phyloP scores from a whole-genome alignment of 352 stramenopile genomes.

The Phytophthora meadii region DNA sequence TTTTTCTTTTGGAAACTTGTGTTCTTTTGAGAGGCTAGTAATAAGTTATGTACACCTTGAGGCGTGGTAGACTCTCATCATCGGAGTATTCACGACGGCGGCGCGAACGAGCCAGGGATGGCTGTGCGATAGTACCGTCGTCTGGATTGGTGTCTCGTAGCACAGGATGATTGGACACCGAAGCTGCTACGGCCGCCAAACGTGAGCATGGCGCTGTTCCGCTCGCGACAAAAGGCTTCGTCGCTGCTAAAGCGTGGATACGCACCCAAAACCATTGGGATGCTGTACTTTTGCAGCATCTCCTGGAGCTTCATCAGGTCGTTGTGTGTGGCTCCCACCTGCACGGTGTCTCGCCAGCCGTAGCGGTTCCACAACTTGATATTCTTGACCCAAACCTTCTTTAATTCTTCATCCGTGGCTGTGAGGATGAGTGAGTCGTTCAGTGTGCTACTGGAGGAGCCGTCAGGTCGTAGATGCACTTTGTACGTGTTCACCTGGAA shows the following conservation, averaged over 20 bases:
- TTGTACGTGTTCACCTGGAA: slow-evolving; percentile 81
- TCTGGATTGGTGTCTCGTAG: slow-evolving; percentile 36
- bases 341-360: slow-evolving; percentile 64
- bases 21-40: slow-evolving; percentile 18
- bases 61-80: slow-evolving; percentile 10
- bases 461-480: slow-evolving; percentile 34
- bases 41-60: slow-evolving; percentile 44
- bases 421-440: slow-evolving; percentile 64
- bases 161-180: slow-evolving; percentile 19
- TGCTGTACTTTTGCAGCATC: slow-evolving; percentile 26
- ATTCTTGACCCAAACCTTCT: slow-evolving; percentile 72
- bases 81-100: slow-evolving; percentile 32
- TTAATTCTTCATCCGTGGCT: slow-evolving; percentile 47
- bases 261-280: not conserved
- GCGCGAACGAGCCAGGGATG: slow-evolving; percentile 32
- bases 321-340: slow-evolving; percentile 45
- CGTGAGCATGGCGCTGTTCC: slow-evolving; percentile 34
- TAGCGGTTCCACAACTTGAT: slow-evolving; percentile 75
- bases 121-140: slow-evolving; percentile 66
- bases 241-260: slow-evolving; percentile 36
- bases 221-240: slow-evolving; percentile 26
- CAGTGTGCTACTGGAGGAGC: slow-evolving; percentile 38
- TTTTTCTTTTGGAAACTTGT: slow-evolving; percentile 9
- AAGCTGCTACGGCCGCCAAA: slow-evolving; percentile 25
- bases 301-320: slow-evolving; percentile 53